These are phyloP conservation scores for Monascus ruber DNA, from an alignment of 2,329 filamentous ascomycete species.

Conservation along the genomic window DNA sequence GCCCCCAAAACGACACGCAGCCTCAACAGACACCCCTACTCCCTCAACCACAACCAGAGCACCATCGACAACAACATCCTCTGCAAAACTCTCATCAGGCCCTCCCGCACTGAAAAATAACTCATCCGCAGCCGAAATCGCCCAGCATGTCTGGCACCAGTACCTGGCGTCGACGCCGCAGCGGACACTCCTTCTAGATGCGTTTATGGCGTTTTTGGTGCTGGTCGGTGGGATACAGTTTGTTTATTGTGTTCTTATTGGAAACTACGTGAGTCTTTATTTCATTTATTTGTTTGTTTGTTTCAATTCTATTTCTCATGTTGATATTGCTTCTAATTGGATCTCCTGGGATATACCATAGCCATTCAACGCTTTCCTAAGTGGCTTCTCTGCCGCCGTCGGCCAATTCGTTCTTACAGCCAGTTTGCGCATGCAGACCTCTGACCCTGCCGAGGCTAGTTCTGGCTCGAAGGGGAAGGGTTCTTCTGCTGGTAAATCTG, in stretches of 20 bases:
- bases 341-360: constrained; percentile 26
- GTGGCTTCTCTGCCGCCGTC: constrained; percentile 86
- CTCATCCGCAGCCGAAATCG: constrained; percentile 44
- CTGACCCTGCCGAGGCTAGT: constrained; percentile 25
- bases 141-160: constrained; percentile 59
- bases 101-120: constrained; percentile 26
- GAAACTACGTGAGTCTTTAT: constrained; percentile 70
- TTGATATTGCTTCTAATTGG: background rate
- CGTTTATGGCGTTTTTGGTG: constrained; percentile 79
- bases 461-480: constrained; percentile 30
- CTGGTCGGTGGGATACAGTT: constrained; percentile 85
- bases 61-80: constrained; percentile 11
- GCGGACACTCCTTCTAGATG: constrained; percentile 82
- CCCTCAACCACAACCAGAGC: constrained; percentile 14
- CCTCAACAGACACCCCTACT: constrained; percentile 12
- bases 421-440: constrained; percentile 83
- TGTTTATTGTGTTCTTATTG: constrained; percentile 77
- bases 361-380: constrained; percentile 98
- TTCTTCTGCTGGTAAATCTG: constrained; percentile 10
- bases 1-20: constrained; percentile 20
- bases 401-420: constrained; percentile 96
- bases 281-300: constrained; percentile 1
- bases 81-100: constrained; percentile 21
- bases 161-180: constrained; percentile 76
- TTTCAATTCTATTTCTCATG: background rate